Evolutionary conservation across 768 basidiomycete species (phyloP).

Genomic region (Strobilomyces confusus): DNA sequence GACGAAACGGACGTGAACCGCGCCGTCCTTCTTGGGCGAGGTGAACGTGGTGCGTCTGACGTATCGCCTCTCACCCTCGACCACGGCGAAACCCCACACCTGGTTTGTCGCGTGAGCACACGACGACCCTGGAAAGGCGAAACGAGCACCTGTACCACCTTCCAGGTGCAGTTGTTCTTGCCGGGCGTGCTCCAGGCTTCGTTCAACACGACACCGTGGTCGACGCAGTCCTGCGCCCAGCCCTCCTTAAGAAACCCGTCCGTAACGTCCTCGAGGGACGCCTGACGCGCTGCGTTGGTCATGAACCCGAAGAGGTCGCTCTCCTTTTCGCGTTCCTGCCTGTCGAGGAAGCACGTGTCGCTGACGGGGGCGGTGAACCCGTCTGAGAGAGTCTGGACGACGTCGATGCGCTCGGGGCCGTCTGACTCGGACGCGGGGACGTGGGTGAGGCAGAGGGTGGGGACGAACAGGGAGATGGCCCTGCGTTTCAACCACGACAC

Average conservation of each 20-base stretch:
- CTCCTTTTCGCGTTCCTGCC: slow-evolving; percentile 45
- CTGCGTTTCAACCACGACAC: slow-evolving; percentile 68
- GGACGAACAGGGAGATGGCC: slow-evolving; percentile 49
- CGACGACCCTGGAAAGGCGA: slow-evolving; percentile 8
- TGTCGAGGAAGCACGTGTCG: slow-evolving; percentile 53
- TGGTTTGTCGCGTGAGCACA: slow-evolving; percentile 11
- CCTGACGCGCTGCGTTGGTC: neutral
- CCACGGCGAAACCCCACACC: slow-evolving; percentile 62
- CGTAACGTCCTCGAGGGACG: no score
- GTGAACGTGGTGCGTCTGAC: slow-evolving; percentile 59
- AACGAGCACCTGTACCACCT: slow-evolving; percentile 50
- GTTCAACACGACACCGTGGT: neutral
- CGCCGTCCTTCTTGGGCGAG: slow-evolving; percentile 46
- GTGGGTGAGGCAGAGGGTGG: slow-evolving; percentile 63
- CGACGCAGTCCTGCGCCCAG: neutral
- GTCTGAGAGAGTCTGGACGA: slow-evolving; percentile 61
- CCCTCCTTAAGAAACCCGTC: neutral
- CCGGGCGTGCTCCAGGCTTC: neutral
- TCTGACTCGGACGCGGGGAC: slow-evolving; percentile 51
- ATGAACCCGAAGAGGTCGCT: slow-evolving; percentile 62
- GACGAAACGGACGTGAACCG: slow-evolving; percentile 50
- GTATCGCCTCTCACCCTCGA: slow-evolving; percentile 58
- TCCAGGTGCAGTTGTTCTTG: neutral
- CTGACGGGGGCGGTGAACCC: slow-evolving; percentile 48
- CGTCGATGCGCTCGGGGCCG: slow-evolving; percentile 60